Evolutionary conservation across 345 rosid species (phyloP), one percentile per base, ranked within the genome.

Genomic region (Eutrema heterophyllum): DNA sequence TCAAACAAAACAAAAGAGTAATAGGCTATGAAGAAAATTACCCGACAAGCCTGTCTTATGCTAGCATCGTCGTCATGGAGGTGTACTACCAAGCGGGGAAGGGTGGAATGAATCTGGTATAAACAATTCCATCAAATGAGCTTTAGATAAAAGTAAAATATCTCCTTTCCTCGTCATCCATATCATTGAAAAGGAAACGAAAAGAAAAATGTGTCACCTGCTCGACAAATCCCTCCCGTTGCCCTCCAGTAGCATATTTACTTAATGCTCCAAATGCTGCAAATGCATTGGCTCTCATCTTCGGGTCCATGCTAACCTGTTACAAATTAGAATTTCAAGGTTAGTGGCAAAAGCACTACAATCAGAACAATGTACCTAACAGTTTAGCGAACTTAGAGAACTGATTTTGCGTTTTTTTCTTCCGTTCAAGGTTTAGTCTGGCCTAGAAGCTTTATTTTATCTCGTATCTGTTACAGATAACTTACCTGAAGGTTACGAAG

Each of bases 31-130:
- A 15, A 62, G 54, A 68, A 45, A 27, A 59, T 76, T 82, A 91
- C 98, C 74, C 93, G 85, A 81, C 98, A 94, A 77, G 96, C 96
- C 62, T 87, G 90, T 77, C 96, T 78, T 71, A 94, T 91, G 70
- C 83, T 77, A 78, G 69, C 79, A 67, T 94, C 88, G 29, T 89
- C 95, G 48, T 94, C 98, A 29, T 86, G 82, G 69, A 91, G 88
- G 74, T 94, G 97, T 64, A 94, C 81, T 49, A 88, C 82, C 84
- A 94, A 79, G 53, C 93, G 96, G 65, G 98, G 96, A 12, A 89
- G 75, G 43, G 86, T 80, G 63, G 90, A 88, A 78, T 91, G 97
- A 68, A 91, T 86, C 98, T 94, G 85, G 29, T 30, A 75, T 27
- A 79, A 24, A n/a, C 10, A 80, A 67, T 52, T n/a, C 4, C 46